A percentile compares a stretch with the other conserved stretches of the same genome.
Evolutionary conservation across 2,329 filamentous ascomycete species (phyloP).

Genomic region (Verruconis gallopava): DNA sequence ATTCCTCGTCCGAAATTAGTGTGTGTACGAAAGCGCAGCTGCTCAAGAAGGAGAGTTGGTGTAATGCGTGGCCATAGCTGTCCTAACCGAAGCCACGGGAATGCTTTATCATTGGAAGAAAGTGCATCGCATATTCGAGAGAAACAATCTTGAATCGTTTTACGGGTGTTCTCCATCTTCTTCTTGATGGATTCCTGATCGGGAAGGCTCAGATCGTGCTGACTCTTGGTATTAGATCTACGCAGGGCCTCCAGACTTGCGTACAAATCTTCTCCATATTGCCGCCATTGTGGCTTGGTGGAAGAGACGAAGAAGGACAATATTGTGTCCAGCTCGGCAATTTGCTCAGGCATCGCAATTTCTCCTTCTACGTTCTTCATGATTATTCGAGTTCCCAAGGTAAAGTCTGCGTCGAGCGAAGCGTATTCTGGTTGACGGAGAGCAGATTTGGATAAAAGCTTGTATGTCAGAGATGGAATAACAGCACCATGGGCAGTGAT

Average conservation of each 20-base stretch:
- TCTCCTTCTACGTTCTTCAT: neutral
- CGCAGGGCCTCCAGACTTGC: neutral
- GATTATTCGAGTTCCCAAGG: neutral
- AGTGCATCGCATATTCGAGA: neutral
- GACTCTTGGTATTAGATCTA: neutral
- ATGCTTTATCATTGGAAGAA: neutral
- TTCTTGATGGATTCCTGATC: neutral
- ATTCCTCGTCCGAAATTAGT: conserved; percentile 20
- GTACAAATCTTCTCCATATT: neutral
- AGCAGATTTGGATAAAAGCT: neutral
- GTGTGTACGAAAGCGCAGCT: conserved; percentile 25
- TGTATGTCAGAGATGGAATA: neutral
- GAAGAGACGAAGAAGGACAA: neutral
- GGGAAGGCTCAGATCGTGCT: neutral
- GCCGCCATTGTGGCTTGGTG: neutral
- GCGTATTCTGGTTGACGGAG: neutral
- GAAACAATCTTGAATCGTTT: neutral
- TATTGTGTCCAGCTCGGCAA: neutral
- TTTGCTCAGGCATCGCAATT: neutral
- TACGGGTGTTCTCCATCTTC: neutral
- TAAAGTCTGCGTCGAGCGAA: neutral
- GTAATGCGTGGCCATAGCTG: conserved; percentile 34
- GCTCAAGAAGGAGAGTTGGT: conserved; percentile 30
- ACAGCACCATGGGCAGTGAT: neutral
- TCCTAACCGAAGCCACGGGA: conserved; percentile 27